Base-by-base conservation (phyloP, 768 basidiomycete species). In the Pseudohyphozyma bogoriensis region DNA sequence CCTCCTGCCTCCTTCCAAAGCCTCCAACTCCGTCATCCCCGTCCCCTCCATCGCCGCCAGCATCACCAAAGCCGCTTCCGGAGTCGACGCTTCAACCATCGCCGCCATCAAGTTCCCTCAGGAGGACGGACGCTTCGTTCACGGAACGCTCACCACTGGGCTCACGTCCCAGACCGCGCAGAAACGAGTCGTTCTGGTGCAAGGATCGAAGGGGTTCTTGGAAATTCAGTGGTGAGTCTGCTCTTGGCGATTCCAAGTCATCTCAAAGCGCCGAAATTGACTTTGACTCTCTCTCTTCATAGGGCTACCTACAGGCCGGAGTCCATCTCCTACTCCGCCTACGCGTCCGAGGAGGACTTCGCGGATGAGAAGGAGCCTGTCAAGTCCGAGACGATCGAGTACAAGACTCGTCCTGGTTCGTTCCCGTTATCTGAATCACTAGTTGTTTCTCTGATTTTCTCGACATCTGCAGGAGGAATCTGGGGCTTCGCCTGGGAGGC, bases 401-500 rank as follows among this genome's bases (percentile, higher is more conserved):
- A 60, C 28, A 56, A 37, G 31, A 40, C 50, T 26, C 44, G 60
- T 0, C 60, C 64, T 16, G 60, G 62, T 63, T 3, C 40, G 58
- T 59, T 16, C 20, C n/a, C n/a, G n/a, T n/a, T n/a, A n/a, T n/a
- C n/a, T n/a, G n/a, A n/a, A 4, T n/a, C 32, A 36, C 45, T 29
- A 3, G 11, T 35, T 56, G 22, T 32, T 55, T 18, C 22, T 55
- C 16, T 35, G 46, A 47, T 47, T 47, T 4, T 26, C 22, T 5
- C 4, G 16, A 5, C 4, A 5, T 9, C 15, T 26, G 13, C 37
- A 51, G 59, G 56, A 10, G 40, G 35, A 8, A 62, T 64, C 46
- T 55, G 50, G 53, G 66, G 68, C 24, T 62, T 69, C 20, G 62
- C 57, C 1, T 67, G 63, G 66, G 68, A 69, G 51, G 68, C 68